Evolutionary conservation across 257 asterid species (phyloP).

Genomic region (Nicotiana undulata): DNA sequence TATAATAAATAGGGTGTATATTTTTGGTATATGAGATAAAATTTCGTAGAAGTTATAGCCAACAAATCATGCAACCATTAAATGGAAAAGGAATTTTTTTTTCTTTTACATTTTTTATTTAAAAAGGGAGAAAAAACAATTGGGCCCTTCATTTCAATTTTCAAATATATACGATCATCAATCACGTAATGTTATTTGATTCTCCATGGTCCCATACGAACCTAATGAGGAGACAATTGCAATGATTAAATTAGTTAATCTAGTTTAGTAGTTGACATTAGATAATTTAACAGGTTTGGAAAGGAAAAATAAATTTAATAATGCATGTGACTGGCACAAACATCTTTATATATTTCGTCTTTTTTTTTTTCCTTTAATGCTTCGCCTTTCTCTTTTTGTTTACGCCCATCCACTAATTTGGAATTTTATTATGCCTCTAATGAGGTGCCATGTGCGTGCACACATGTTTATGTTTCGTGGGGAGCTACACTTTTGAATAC

Average conservation of each 20-base stretch:
- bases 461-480: constrained; percentile 2
- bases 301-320: background rate
- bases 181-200: background rate
- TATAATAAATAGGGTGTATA: no score
- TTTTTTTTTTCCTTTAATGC: background rate
- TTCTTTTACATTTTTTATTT: no score
- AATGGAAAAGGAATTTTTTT: no score
- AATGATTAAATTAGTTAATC: background rate
- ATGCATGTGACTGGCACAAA: background rate
- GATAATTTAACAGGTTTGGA: background rate
- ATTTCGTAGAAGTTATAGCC: background rate
- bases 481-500: background rate
- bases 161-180: background rate
- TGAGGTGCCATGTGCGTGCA: constrained; percentile 4
- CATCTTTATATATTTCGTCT: background rate
- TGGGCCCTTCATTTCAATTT: background rate
- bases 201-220: background rate
- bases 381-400: background rate
- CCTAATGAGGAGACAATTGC: background rate
- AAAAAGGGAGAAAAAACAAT: background rate
- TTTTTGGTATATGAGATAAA: no score
- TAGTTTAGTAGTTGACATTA: background rate
- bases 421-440: background rate
- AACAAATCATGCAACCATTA: no score
- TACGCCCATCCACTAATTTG: background rate